Percentiles rank a stretch among this genome's conserved stretches.
phyloP scores from a whole-genome alignment of 129 eudicot genomes.

The Escallonia herrerae region DNA sequence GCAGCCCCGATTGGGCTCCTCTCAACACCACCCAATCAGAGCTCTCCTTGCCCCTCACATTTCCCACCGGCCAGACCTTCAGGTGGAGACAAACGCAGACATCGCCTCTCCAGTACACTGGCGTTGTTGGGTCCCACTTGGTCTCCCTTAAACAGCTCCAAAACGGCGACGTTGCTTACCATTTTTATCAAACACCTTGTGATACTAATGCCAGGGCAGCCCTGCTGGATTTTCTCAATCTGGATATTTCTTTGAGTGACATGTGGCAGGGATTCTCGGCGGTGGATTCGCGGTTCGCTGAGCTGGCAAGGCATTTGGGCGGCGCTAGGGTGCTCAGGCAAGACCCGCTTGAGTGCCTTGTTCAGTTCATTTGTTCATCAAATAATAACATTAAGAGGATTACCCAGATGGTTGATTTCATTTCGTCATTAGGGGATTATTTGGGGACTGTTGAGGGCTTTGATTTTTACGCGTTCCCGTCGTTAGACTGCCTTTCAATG shows the following conservation, averaged over 20 bases:
- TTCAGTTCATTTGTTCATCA: slow-evolving; percentile 82
- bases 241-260: slow-evolving; percentile 59
- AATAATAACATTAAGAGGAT: slow-evolving; percentile 82
- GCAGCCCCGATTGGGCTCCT: slow-evolving; percentile 51
- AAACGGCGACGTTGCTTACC: slow-evolving; percentile 37
- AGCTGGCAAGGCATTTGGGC: slow-evolving; percentile 50
- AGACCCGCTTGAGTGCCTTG: slow-evolving; percentile 84
- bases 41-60: slow-evolving; percentile 74
- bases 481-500: slow-evolving; percentile 46
- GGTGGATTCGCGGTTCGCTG: slow-evolving; percentile 63
- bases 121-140: slow-evolving; percentile 63
- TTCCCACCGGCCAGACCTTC: slow-evolving; percentile 98
- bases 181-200: slow-evolving; percentile 27
- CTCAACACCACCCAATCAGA: slow-evolving; percentile 59
- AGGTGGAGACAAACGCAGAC: slow-evolving; percentile 67
- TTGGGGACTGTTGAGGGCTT: slow-evolving; percentile 69
- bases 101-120: slow-evolving; percentile 60
- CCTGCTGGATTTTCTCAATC: slow-evolving; percentile 67
- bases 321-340: slow-evolving; percentile 92
- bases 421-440: slow-evolving; percentile 54
- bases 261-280: slow-evolving; percentile 66
- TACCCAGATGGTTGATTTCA: slow-evolving; percentile 81
- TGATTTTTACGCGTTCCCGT: slow-evolving; percentile 67
- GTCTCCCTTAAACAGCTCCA: slow-evolving; percentile 62
- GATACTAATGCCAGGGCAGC: slow-evolving; percentile 28